Base-by-base conservation (phyloP, 495 filamentous ascomycete species). In the Tuber microsphaerosporum region DNA sequence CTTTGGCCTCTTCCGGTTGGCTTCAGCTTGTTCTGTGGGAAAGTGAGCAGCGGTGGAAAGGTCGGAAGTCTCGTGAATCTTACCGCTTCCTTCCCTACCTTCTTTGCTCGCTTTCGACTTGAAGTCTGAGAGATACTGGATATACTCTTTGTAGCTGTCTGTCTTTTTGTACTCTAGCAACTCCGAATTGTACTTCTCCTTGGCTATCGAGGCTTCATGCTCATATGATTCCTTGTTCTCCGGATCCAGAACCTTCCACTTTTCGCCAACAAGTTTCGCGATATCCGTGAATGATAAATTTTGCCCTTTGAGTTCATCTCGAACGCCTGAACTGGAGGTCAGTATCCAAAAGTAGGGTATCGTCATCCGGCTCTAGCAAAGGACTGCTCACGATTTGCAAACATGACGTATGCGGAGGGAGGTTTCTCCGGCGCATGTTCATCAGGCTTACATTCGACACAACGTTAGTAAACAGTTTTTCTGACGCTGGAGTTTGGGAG, bases 341-440 rank as follows among this genome's bases (percentile, higher is more conserved):
- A 80, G 76, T 17, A 65, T 46, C 31, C 37, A 56, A 56, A 71
- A 51, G 10, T 20, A 26, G 16, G 46, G 22, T 26, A 76, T 71
- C 12, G 17, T 48, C n/a, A 71, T 20, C 51, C 7, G 44, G 71
- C 16, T 75, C 41, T 34, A 22, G 6, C 44, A 74, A 70, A 41
- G 71, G 70, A 48, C 2, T 51, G 86, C 89, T 83, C 84, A 92
- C 91, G 91, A 82, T 93, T 93, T 6, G 92, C 93, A 81, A 94
- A 94, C 73, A 94, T 89, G 37, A 94, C 92, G 83, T 94, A 94
- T 48, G 92, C 92, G 16, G 92, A 93, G 2, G 92, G 90, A 37
- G 92, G 90, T 41, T 92, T 85, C 80, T 92, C 91, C 22, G 92
- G 92, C 5, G 92, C 92, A 85, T 92, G 87, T 70, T 92, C 92